Evolutionary conservation across 805 yeast genomes (phyloP).

Genomic region (Nakazawaea wyomingensis): DNA sequence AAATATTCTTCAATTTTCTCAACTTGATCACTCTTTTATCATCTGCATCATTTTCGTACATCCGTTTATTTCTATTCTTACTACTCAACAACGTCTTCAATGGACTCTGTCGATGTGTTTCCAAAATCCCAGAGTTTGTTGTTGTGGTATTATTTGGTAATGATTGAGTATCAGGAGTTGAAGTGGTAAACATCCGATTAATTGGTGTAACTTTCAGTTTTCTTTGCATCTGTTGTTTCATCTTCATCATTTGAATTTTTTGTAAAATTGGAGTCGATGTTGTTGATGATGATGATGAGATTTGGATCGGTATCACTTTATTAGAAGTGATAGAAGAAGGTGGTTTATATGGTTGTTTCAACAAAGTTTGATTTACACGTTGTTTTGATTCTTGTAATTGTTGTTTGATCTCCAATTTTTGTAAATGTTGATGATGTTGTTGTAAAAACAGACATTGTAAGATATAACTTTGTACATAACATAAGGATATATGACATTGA

Average conservation of each 20-base stretch:
- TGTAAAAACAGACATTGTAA: background rate
- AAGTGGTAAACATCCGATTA: conserved; percentile 13
- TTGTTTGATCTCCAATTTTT: conserved; percentile 1
- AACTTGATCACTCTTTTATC: background rate
- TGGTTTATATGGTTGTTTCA: background rate
- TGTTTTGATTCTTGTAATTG: background rate
- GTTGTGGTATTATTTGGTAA: too few relatives aligned
- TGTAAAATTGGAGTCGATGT: conserved; percentile 20
- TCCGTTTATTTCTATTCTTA: conserved; percentile 1
- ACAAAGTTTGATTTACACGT: background rate
- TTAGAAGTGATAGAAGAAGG: conserved; percentile 9
- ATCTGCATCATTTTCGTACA: conserved; percentile 12
- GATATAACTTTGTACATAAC: background rate
- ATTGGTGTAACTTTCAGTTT: conserved; percentile 5
- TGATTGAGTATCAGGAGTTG: conserved; percentile 14
- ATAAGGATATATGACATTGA: too few relatives aligned
- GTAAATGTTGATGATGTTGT: background rate
- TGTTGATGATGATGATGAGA: conserved; percentile 6
- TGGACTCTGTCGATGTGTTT: conserved; percentile 6
- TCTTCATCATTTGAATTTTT: conserved; percentile 12
- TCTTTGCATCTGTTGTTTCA: background rate
- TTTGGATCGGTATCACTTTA: conserved; percentile 4
- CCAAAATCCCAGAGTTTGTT: too few relatives aligned
- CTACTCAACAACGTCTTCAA: background rate
- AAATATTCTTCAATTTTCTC: conserved; percentile 4